phyloP scores from a whole-genome alignment of 2,329 filamentous ascomycete species.

The Colletotrichum simmondsii region DNA sequence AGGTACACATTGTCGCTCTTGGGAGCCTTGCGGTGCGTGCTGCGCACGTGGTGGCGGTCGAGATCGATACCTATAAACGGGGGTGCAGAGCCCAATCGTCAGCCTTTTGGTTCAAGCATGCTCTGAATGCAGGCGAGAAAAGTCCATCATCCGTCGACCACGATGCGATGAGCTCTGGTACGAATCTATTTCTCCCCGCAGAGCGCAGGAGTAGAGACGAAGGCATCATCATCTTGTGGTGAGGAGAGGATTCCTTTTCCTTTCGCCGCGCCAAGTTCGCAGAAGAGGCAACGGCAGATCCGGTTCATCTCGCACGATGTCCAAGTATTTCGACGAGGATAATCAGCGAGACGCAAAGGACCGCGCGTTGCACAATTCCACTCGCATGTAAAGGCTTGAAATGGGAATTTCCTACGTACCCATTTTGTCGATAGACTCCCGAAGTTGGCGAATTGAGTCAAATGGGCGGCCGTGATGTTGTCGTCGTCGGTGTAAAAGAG shows the following conservation, averaged over 20 bases:
- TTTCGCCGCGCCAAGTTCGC: conserved; percentile 34
- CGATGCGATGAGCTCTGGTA: neutral
- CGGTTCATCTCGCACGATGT: neutral
- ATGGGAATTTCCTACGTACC: conserved; percentile 64
- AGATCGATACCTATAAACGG: conserved; percentile 75
- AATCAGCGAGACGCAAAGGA: neutral
- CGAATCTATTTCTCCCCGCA: neutral
- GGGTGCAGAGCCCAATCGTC: conserved; percentile 59
- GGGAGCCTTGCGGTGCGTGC: conserved; percentile 88
- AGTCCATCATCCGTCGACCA: conserved; percentile 33
- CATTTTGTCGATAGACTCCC: conserved; percentile 65
- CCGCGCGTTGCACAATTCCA: conserved; percentile 38
- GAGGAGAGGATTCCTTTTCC: conserved; percentile 36
- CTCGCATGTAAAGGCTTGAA: conserved; percentile 50
- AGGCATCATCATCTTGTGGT: conserved; percentile 3
- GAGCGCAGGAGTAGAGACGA: conserved; percentile 12
- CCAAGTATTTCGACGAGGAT: neutral
- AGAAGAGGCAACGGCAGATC: conserved; percentile 28
- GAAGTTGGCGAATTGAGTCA: conserved; percentile 51
- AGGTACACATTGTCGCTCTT: conserved; percentile 99
- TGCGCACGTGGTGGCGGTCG: conserved; percentile 75
- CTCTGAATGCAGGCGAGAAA: conserved; percentile 57
- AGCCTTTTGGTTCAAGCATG: conserved; percentile 73
- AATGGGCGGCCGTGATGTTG: conserved; percentile 45
- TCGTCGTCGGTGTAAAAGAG: conserved; percentile 44